These are phyloP conservation scores for Dothistroma septosporum DNA, from an alignment of 2,329 filamentous ascomycete species.

Conservation along the genomic window DNA sequence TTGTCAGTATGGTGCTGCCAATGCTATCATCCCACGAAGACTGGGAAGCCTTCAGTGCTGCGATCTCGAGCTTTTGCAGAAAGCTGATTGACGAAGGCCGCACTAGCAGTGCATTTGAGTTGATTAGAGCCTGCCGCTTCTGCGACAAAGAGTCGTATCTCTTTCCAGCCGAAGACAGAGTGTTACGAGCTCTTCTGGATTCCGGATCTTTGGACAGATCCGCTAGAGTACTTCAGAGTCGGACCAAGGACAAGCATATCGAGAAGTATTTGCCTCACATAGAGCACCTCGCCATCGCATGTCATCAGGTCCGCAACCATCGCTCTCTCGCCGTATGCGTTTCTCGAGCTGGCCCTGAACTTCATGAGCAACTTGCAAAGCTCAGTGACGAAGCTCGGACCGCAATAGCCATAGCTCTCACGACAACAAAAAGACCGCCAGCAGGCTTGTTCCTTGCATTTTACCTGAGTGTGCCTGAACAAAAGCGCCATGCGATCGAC, in stretches of 20 bases:
- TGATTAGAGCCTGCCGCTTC: background rate
- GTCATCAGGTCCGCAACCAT: background rate
- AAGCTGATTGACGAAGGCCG: background rate
- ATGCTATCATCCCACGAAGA: background rate
- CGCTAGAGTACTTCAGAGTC: background rate
- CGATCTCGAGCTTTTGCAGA: background rate
- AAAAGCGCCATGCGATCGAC: background rate
- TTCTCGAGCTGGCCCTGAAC: background rate
- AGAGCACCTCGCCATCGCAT: background rate
- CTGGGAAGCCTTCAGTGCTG: background rate
- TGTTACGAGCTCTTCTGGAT: background rate
- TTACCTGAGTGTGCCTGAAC: background rate
- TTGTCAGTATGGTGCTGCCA: background rate
- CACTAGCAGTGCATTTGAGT: background rate
- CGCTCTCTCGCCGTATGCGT: background rate
- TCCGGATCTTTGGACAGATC: background rate
- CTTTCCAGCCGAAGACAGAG: background rate
- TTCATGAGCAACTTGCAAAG: background rate
- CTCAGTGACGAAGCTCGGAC: background rate
- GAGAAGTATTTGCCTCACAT: background rate
- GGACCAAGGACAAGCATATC: background rate
- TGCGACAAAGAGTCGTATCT: background rate
- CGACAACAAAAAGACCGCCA: background rate
- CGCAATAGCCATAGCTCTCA: background rate
- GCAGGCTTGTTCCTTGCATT: background rate